These are phyloP conservation scores for Eutypa lata DNA, from an alignment of 2,329 filamentous ascomycete species.

Conservation along the genomic window DNA sequence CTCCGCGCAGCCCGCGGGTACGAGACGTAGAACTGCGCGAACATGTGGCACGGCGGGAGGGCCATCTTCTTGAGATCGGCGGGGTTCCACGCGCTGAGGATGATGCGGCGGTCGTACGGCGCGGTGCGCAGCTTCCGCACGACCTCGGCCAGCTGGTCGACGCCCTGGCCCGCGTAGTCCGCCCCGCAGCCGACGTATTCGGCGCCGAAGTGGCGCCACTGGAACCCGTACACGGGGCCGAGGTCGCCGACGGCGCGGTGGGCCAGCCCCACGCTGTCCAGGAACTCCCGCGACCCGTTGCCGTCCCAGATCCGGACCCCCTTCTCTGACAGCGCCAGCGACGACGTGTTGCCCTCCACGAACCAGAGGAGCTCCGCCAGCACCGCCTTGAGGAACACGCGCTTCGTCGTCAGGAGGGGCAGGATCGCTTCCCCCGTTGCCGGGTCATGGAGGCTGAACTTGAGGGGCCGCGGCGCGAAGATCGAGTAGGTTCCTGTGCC, in stretches of 20 bases:
- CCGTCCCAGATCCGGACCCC: conserved; percentile 98
- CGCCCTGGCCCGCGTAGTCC: conserved; percentile 84
- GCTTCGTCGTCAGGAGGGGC: conserved; percentile 94
- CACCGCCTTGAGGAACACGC: conserved; percentile 88
- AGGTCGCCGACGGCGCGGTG: conserved; percentile 86
- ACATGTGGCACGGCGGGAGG: conserved; percentile 78
- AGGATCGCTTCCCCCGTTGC: conserved; percentile 59
- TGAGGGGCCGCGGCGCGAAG: conserved; percentile 82
- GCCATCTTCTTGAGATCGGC: conserved; percentile 71
- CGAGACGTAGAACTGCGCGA: conserved; percentile 76
- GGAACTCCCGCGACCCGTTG: conserved; percentile 86
- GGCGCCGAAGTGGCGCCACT: conserved; percentile 97
- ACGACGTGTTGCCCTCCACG: conserved; percentile 79
- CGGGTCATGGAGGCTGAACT: conserved; percentile 72
- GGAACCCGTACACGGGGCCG: conserved; percentile 95
- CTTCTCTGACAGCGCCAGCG: conserved; percentile 68
- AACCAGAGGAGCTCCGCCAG: conserved; percentile 96
- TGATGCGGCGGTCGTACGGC: conserved; percentile 86
- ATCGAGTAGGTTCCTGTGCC: conserved; percentile 90
- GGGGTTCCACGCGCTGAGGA: conserved; percentile 95
- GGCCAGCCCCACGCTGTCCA: conserved; percentile 78
- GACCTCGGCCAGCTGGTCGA: conserved; percentile 91
- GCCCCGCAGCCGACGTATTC: conserved; percentile 75
- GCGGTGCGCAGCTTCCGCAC: conserved; percentile 78
- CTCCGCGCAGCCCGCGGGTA: conserved; percentile 41